Percentiles rank a stretch among this genome's conserved stretches.
Conservation (phyloP, 805 yeast species). For the Komagataella mondaviorum region DNA sequence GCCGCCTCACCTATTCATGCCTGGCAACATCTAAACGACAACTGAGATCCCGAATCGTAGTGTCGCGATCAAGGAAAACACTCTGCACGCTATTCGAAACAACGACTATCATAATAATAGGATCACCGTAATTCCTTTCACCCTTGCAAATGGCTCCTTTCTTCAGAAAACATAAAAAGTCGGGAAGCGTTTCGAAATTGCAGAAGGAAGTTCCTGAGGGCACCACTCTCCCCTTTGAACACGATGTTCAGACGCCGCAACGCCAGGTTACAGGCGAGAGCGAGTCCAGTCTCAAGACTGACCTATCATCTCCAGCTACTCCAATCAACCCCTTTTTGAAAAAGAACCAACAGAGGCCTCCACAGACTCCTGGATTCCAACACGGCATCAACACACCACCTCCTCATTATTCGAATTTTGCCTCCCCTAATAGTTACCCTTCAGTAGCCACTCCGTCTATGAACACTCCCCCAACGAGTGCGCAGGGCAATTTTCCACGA, state of each 20-base stretch:
- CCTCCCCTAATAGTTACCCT: not conserved
- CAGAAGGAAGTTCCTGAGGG: not conserved
- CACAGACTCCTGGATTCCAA: not conserved
- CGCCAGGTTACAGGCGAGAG: not conserved
- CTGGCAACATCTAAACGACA: not conserved
- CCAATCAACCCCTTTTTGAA: not conserved
- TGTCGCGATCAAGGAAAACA: not conserved
- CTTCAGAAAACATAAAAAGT: not conserved
- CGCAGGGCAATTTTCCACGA: not conserved
- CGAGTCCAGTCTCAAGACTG: not conserved
- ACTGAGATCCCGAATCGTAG: not conserved
- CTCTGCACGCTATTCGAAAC: not conserved
- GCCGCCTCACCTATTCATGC: too few species aligned
- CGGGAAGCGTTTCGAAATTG: not conserved
- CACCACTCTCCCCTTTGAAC: not conserved
- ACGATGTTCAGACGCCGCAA: not conserved
- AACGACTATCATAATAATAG: not conserved
- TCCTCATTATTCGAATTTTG: not conserved
- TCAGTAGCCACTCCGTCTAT: not conserved
- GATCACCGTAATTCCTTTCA: not conserved
- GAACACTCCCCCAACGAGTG: not conserved
- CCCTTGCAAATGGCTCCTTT: constrained; percentile 1
- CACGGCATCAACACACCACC: not conserved
- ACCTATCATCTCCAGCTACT: not conserved
- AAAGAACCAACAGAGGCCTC: not conserved